phyloP scores from a whole-genome alignment of 2,329 filamentous ascomycete genomes.

The Podosphaera fusca region DNA sequence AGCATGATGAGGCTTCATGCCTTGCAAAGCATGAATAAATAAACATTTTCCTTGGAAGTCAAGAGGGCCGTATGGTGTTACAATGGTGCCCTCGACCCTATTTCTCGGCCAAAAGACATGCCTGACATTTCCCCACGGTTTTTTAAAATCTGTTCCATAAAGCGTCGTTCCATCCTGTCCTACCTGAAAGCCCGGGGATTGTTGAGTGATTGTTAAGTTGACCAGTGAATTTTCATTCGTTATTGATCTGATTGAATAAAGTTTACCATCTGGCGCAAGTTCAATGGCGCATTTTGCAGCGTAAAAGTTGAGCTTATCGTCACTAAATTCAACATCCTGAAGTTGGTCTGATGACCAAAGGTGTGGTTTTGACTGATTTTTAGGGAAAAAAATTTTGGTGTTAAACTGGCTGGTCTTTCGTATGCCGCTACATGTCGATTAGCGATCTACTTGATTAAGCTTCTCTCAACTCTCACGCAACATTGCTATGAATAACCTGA shows the following conservation, averaged over 20 bases:
- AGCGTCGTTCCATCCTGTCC: slow-evolving; percentile 66
- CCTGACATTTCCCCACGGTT: slow-evolving; percentile 82
- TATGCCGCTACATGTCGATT: slow-evolving; percentile 40
- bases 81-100: slow-evolving; percentile 57
- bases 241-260: slow-evolving; percentile 77
- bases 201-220: slow-evolving; percentile 59
- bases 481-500: slow-evolving; percentile 95
- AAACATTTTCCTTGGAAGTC: slow-evolving; percentile 62
- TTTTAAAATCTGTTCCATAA: slow-evolving; percentile 63
- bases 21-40: slow-evolving; percentile 71
- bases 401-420: slow-evolving; percentile 86
- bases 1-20: slow-evolving; percentile 97
- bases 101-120: slow-evolving; percentile 91
- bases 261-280: slow-evolving; percentile 60
- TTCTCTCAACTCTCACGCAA: slow-evolving; percentile 41
- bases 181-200: slow-evolving; percentile 58
- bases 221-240: slow-evolving; percentile 61
- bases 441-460: slow-evolving; percentile 6
- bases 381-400: slow-evolving; percentile 68
- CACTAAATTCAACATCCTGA: slow-evolving; percentile 58
- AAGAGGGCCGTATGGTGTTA: slow-evolving; percentile 57
- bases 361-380: slow-evolving; percentile 40
- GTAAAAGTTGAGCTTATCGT: slow-evolving; percentile 62
- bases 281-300: slow-evolving; percentile 69
- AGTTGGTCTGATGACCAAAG: slow-evolving; percentile 72